These are phyloP conservation scores for Boechera retrofracta DNA, from an alignment of 345 rosid genomes.

Conservation along the genomic window DNA sequence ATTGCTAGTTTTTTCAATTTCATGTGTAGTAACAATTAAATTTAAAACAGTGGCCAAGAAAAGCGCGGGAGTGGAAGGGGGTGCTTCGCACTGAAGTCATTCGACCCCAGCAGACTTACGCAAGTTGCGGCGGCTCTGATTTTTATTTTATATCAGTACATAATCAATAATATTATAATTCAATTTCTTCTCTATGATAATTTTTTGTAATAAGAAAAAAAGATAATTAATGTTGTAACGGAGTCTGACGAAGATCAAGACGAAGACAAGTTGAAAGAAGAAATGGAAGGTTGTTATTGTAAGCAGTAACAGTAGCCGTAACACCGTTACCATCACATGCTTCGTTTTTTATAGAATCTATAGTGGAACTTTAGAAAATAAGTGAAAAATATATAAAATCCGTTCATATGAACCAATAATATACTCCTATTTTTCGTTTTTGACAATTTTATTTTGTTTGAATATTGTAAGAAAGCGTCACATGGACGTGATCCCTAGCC, in stretches of 20 bases:
- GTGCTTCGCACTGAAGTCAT: slow-evolving; percentile 37
- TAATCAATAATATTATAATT: not conserved
- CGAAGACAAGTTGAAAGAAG: slow-evolving; percentile 34
- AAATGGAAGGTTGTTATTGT: not conserved
- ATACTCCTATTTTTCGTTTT: not conserved
- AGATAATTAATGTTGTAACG: slow-evolving; percentile 17
- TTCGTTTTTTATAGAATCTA: not conserved
- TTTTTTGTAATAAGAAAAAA: not conserved
- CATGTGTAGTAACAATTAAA: not conserved
- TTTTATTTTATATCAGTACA: not conserved
- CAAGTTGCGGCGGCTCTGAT: slow-evolving; percentile 45
- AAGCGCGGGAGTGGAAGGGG: slow-evolving; percentile 33
- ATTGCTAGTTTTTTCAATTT: not conserved
- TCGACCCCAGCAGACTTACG: slow-evolving; percentile 42
- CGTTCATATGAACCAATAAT: slow-evolving; percentile 24
- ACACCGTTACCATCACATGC: slow-evolving; percentile 37
- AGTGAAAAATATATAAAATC: not conserved
- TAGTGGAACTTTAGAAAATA: not conserved
- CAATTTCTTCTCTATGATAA: not conserved
- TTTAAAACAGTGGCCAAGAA: slow-evolving; percentile 1
- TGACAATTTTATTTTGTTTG: not conserved
- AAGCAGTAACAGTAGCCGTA: not conserved
- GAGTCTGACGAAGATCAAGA: slow-evolving; percentile 36
- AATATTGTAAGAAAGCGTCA: slow-evolving; percentile 26
- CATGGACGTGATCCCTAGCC: slow-evolving; percentile 40